These are phyloP conservation scores for Lasiodiplodia gonubiensis DNA, from an alignment of 2,329 filamentous ascomycete species.

Conservation along the genomic window DNA sequence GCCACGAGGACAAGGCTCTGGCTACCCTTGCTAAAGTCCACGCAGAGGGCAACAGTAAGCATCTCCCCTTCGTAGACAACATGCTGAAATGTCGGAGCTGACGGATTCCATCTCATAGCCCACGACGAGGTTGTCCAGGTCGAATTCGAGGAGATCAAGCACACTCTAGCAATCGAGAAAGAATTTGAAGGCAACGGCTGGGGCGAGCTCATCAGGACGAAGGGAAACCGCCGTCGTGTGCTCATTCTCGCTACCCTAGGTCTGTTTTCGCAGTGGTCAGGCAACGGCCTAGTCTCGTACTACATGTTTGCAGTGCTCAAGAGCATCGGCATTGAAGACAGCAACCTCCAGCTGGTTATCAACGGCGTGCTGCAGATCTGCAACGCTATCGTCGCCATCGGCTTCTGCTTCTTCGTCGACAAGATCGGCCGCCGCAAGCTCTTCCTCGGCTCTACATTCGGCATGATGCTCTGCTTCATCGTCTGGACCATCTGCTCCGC, in stretches of 20 bases:
- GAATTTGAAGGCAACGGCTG: conserved; percentile 59
- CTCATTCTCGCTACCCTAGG: conserved; percentile 67
- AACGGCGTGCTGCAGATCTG: conserved; percentile 65
- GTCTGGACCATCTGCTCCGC: conserved; percentile 50
- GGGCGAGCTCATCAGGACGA: conserved; percentile 65
- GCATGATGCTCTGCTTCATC: conserved; percentile 45
- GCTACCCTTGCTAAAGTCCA: conserved; percentile 68
- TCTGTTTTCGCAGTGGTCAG: conserved; percentile 71
- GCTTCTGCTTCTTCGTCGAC: conserved; percentile 62
- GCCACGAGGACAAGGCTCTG: conserved; percentile 67
- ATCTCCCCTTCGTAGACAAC: not conserved
- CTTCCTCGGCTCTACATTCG: conserved; percentile 54
- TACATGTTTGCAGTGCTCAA: conserved; percentile 69
- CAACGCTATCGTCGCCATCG: conserved; percentile 63
- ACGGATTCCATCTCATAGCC: not conserved
- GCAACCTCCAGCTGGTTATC: conserved; percentile 44
- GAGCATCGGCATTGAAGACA: conserved; percentile 64
- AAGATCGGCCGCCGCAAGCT: conserved; percentile 62
- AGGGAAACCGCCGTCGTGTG: conserved; percentile 69
- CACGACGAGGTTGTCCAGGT: conserved; percentile 63
- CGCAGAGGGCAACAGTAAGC: conserved; percentile 55
- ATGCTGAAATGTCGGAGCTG: not conserved
- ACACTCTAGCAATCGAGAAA: conserved; percentile 66
- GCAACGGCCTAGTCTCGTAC: conserved; percentile 71
- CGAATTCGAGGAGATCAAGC: conserved; percentile 70